Evolutionary conservation across 176 grass and related monocot genomes (phyloP).

Genomic region (Carex littledalei): DNA sequence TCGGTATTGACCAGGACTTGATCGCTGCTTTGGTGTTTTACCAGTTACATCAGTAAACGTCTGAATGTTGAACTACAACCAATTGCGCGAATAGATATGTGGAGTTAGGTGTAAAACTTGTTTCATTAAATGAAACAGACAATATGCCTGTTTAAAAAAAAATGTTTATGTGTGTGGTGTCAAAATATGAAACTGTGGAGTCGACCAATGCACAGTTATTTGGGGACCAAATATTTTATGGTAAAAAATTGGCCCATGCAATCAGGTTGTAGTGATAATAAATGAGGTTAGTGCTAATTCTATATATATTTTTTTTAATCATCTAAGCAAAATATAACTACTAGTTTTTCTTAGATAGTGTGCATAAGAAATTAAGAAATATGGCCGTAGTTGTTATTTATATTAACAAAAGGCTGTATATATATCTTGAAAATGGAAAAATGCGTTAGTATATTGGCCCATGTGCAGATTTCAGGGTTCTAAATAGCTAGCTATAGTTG

Average conservation of each 20-base stretch:
- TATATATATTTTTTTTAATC: not conserved
- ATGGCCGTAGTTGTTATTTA: no score
- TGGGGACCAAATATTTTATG: not conserved
- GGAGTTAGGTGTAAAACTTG: not conserved
- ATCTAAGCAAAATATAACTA: not conserved
- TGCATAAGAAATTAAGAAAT: not conserved
- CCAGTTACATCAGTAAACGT: not conserved
- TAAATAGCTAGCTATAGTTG: no score
- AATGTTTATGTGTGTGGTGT: not conserved
- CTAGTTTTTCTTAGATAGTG: not conserved
- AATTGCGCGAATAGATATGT: not conserved
- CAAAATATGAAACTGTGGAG: not conserved
- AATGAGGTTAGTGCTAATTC: not conserved
- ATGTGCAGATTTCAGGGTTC: no score
- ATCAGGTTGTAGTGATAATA: not conserved
- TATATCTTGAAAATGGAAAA: no score
- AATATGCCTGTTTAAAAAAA: not conserved
- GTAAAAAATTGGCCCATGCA: not conserved
- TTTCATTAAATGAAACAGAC: not conserved
- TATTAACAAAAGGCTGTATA: no score
- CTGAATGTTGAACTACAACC: not conserved
- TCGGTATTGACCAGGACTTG: not conserved
- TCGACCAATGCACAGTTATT: not conserved
- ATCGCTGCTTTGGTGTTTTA: no score
- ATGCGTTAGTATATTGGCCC: no score